Evolutionary conservation across 2,329 filamentous ascomycete genomes (phyloP).

Genomic region (Sporothrix phasma): DNA sequence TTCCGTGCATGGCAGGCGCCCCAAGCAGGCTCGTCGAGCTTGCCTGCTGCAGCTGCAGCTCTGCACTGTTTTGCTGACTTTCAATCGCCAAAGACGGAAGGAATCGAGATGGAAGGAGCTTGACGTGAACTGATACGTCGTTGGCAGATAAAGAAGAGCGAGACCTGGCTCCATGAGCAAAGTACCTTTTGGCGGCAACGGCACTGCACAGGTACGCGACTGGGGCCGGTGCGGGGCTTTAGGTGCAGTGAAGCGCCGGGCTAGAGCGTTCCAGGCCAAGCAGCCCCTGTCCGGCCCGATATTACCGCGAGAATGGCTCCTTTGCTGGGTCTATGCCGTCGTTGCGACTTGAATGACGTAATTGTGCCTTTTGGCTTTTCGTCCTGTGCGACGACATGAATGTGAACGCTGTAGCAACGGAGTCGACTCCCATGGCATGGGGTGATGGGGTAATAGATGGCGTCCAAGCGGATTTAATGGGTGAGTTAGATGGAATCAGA

Average conservation of each 20-base stretch:
- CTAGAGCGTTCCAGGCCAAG: not conserved
- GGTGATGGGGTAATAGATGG: too few relatives aligned
- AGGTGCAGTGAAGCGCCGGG: not conserved
- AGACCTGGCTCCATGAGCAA: not conserved
- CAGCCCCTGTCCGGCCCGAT: not conserved
- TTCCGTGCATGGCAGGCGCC: not conserved
- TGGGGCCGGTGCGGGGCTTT: not conserved
- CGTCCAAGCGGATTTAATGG: too few relatives aligned
- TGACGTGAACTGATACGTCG: not conserved
- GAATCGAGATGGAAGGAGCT: not conserved
- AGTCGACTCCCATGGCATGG: too few relatives aligned
- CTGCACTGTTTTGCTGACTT: not conserved
- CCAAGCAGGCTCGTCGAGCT: not conserved
- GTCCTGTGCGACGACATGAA: too few relatives aligned
- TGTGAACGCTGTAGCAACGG: not conserved
- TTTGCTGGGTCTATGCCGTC: not conserved
- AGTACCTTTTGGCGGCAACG: not conserved
- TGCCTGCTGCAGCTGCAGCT: not conserved
- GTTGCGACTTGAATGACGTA: constrained; percentile 5
- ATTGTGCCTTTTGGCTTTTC: constrained; percentile 1
- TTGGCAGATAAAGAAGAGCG: not conserved
- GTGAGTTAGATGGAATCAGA: too few relatives aligned
- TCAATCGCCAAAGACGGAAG: not conserved
- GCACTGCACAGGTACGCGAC: not conserved
- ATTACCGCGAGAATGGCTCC: constrained; percentile 6